Conservation (phyloP, 2,329 filamentous ascomycete genomes). For the Apiospora marii region DNA sequence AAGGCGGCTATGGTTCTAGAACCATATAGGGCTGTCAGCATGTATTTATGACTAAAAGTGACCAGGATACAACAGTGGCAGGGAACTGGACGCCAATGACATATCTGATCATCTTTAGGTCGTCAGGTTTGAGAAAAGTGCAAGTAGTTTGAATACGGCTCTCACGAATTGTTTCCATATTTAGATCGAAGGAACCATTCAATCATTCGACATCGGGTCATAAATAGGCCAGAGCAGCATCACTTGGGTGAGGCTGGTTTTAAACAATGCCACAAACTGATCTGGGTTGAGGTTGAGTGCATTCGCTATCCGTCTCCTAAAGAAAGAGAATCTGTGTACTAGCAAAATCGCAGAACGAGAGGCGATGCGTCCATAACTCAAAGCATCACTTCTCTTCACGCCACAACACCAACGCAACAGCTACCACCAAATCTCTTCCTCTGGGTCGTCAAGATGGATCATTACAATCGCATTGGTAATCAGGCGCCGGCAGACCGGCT, state of each 20-base stretch:
- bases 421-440: not conserved
- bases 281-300: not conserved
- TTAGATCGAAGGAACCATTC: too few species aligned
- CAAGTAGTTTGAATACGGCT: too few species aligned
- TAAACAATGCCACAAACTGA: not conserved
- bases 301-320: not conserved
- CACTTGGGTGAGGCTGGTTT: too few species aligned
- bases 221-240: not conserved
- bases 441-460: not conserved
- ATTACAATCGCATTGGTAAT: not conserved
- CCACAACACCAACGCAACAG: not conserved
- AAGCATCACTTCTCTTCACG: too few species aligned
- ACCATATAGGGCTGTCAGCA: too few species aligned
- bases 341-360: not conserved
- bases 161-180: not conserved
- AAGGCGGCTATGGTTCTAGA: too few species aligned
- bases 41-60: too few species aligned
- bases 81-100: too few species aligned
- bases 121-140: too few species aligned
- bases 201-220: not conserved
- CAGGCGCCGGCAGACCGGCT: not conserved
- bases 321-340: not conserved
- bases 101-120: not conserved
- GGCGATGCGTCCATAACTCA: not conserved
- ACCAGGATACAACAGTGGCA: not conserved